Conservation (phyloP, 169 alveolate species). For the Cyclospora cayetanensis region DNA sequence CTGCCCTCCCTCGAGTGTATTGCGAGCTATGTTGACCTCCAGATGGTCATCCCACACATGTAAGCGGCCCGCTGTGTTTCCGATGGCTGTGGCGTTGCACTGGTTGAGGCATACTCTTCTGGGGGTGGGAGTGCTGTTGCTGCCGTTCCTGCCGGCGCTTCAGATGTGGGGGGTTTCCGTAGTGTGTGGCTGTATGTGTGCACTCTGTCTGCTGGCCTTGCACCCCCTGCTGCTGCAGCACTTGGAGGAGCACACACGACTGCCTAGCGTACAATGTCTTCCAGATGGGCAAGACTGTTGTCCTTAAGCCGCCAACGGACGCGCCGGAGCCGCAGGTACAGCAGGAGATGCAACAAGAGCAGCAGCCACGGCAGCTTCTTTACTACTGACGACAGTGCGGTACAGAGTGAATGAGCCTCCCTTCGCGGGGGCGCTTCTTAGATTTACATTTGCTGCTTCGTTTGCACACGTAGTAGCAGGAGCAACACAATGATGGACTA, state of each 20-base stretch:
- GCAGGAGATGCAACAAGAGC: neutral
- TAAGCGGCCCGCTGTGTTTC: neutral
- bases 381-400: too few relatives aligned
- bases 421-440: too few relatives aligned
- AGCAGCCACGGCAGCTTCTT: neutral
- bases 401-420: too few relatives aligned
- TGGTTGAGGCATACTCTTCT: neutral
- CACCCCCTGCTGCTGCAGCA: slow-evolving; percentile 8
- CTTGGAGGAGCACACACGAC: slow-evolving; percentile 56
- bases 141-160: neutral
- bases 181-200: too few relatives aligned
- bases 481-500: too few relatives aligned
- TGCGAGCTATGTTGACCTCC: slow-evolving; percentile 15
- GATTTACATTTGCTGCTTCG: too few relatives aligned
- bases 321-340: neutral
- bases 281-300: neutral
- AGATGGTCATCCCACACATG: slow-evolving; percentile 61
- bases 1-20: neutral
- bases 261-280: slow-evolving; percentile 52
- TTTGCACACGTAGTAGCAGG: too few relatives aligned
- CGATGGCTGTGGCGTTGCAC: neutral
- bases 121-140: neutral
- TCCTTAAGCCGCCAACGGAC: neutral
- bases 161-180: neutral
- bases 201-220: neutral